Base-by-base conservation (phyloP, 345 rosid species). In the Bruguiera parviflora region DNA sequence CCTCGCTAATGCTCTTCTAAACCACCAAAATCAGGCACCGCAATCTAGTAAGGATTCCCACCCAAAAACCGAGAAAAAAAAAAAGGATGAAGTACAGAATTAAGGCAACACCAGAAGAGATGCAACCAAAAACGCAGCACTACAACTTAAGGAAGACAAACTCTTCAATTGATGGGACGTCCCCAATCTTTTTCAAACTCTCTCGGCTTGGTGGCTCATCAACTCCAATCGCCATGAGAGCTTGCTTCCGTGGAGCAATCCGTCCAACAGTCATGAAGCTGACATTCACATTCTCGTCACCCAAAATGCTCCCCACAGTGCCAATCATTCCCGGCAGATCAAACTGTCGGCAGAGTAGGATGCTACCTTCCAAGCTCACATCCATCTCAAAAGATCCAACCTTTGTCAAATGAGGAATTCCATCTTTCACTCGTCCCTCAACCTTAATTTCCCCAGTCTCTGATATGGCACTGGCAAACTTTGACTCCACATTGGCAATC, bases 261-360 rank as follows among this genome's bases (percentile, higher is more conserved):
- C 97, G 85, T 5, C 95, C 97, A n/a, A 88, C 97, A 9, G 89
- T 91, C 94, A 87, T 88, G 81, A 90, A 90, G 65, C 86, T 87
- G 62, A 90, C 92, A 66, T 90, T 90, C 22, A 91, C 95, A 53
- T 91, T 91, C 64, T 86, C 91, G 75, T 82, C 86, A 16, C 92
- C 97, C 66, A 91, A 70, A 39, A 91, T 78, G 64, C 86, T 91
- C 19, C 95, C 95, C 0, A 91, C 92, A 27, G 28, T 83, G 21
- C 92, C 97, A 2, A 91, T 88, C 94, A 88, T 91, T 13, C 95
- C 95, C 0, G 97, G 95, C 68, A 88, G 97, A 78, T 91, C 97
- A 5, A 91, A 86, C 72, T 91, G 95, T 58, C 97, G 79, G 79
- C 97, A 91, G 20, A 88, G 83, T 37, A 91, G 83, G 24, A 91